Evolutionary conservation across 148 eudicot species (phyloP).

Genomic region (Pharnaceum exiguum): DNA sequence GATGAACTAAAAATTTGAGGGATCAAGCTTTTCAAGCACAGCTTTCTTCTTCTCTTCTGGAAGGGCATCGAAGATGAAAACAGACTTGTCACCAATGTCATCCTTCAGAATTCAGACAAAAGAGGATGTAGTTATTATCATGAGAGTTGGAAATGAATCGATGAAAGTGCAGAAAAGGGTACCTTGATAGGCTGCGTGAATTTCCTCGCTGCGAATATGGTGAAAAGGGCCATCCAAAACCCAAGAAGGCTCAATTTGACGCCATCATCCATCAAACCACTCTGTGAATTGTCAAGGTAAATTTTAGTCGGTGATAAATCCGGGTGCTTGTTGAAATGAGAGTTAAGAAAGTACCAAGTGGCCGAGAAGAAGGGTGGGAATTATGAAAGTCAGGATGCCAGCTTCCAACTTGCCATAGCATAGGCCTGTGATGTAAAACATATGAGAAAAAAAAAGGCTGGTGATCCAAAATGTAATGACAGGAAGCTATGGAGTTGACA

Average conservation of each 20-base stretch:
- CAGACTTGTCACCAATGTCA: conserved; percentile 96
- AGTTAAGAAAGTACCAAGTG: conserved; percentile 81
- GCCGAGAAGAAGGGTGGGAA: conserved; percentile 79
- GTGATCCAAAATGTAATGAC: neutral
- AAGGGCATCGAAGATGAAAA: conserved; percentile 76
- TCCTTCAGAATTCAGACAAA: conserved; percentile 40
- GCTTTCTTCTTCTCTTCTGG: conserved; percentile 70
- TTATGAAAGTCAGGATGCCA: conserved; percentile 69
- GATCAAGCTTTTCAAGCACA: conserved; percentile 51
- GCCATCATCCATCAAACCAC: conserved; percentile 70
- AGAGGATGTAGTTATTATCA: conserved; percentile 2
- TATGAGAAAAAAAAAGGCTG: neutral
- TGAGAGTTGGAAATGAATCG: neutral
- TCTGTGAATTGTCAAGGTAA: conserved; percentile 33
- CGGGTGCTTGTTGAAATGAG: neutral
- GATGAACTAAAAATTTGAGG: conserved; percentile 24
- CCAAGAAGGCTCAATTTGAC: conserved; percentile 59
- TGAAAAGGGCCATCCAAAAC: conserved; percentile 78
- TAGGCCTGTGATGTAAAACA: conserved; percentile 47
- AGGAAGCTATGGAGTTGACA: too few species aligned
- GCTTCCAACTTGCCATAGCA: conserved; percentile 99
- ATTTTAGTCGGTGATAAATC: neutral
- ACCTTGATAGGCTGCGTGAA: conserved; percentile 95
- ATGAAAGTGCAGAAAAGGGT: neutral
- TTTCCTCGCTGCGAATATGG: conserved; percentile 79